phyloP scores from a whole-genome alignment of 2,329 filamentous ascomycete genomes.

The Alternaria sp. region DNA sequence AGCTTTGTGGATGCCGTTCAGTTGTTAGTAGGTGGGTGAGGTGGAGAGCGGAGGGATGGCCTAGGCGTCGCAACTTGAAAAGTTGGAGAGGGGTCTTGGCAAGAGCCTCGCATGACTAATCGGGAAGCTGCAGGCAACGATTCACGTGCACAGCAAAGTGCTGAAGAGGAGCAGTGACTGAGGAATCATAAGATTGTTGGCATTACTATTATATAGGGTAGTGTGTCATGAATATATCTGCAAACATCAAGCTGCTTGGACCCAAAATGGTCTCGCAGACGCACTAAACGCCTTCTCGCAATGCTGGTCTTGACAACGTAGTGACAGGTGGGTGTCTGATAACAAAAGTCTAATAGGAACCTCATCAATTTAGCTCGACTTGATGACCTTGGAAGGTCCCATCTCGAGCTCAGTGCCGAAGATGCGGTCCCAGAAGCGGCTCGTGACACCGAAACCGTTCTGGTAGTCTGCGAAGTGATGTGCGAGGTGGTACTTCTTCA shows the following conservation, averaged over 20 bases:
- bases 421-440: constrained; percentile 91
- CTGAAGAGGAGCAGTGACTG: background rate
- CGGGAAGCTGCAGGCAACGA: background rate
- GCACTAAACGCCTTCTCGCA: constrained; percentile 15
- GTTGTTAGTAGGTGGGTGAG: constrained; percentile 20
- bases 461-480: constrained; percentile 99
- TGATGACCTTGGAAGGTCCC: constrained; percentile 59
- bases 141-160: background rate
- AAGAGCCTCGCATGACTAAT: constrained; percentile 4
- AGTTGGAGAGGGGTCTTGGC: constrained; percentile 19
- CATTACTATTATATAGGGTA: constrained; percentile 21
- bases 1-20: constrained; percentile 23
- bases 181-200: constrained; percentile 1
- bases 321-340: constrained; percentile 11
- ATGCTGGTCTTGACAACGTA: constrained; percentile 14
- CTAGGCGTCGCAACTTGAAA: constrained; percentile 11
- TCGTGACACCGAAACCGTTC: constrained; percentile 96
- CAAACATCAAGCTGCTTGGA: constrained; percentile 1
- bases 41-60: constrained; percentile 14
- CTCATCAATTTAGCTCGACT: constrained; percentile 43
- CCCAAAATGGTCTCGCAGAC: constrained; percentile 8
- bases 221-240: constrained; percentile 7
- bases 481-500: constrained; percentile 97
- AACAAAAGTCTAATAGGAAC: background rate
- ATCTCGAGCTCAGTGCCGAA: constrained; percentile 86